Evolutionary conservation across 164 flowering plant genomes (phyloP).

Genomic region (Platanus orientalis): DNA sequence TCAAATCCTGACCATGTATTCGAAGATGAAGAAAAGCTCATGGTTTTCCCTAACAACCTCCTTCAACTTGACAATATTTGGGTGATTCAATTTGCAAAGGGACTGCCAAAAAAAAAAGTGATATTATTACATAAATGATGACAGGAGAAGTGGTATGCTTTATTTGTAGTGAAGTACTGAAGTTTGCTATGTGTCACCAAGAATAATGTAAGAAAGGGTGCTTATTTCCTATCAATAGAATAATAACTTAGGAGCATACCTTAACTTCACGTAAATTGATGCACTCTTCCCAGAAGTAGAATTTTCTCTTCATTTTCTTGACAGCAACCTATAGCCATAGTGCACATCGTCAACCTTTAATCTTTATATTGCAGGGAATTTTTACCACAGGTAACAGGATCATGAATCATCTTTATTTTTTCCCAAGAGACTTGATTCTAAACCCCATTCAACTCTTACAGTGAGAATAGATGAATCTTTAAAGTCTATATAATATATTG

Average conservation of each 20-base stretch:
- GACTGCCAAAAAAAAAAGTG: slow-evolving; percentile 43
- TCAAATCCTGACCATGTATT: slow-evolving; percentile 56
- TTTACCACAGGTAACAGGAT: too few relatives aligned
- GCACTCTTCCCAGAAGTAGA: slow-evolving; percentile 82
- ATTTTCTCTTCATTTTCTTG: slow-evolving; percentile 92
- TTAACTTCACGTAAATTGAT: slow-evolving; percentile 76
- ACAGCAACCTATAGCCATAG: slow-evolving; percentile 66
- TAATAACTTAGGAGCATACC: slow-evolving; percentile 31
- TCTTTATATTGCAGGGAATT: too few relatives aligned
- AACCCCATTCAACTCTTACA: too few relatives aligned
- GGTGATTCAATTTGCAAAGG: slow-evolving; percentile 70
- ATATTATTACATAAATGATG: neutral
- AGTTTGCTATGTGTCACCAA: too few relatives aligned
- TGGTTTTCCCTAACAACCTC: slow-evolving; percentile 76
- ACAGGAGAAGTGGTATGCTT: neutral
- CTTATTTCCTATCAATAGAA: neutral
- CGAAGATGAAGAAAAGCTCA: slow-evolving; percentile 77
- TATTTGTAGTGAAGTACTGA: neutral
- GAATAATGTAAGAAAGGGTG: neutral
- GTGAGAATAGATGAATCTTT: too few relatives aligned
- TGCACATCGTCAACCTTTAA: too few relatives aligned
- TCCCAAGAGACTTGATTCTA: too few relatives aligned
- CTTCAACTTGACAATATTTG: slow-evolving; percentile 70
- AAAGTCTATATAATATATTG: too few relatives aligned
- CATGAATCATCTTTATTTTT: too few relatives aligned